Conservation (phyloP, 805 yeast species). For the Wickerhamiella slavikovae region DNA sequence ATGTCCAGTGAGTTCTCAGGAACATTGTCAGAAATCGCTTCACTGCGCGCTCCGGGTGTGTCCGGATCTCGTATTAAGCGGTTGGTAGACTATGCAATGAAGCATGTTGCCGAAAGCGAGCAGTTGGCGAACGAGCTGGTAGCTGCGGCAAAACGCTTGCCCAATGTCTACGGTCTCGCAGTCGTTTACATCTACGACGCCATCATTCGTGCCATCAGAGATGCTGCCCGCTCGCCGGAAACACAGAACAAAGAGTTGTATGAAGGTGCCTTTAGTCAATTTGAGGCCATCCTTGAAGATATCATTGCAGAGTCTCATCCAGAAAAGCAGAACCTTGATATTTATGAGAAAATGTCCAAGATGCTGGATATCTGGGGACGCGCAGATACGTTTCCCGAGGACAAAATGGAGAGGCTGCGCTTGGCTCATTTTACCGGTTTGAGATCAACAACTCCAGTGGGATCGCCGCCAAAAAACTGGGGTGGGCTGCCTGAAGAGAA, state of each 20-base stretch:
- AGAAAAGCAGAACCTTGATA: conserved; percentile 9
- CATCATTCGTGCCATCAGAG: conserved; percentile 66
- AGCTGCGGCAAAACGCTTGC: conserved; percentile 49
- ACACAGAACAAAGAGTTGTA: conserved; percentile 13
- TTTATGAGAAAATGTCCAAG: conserved; percentile 49
- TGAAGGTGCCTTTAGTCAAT: conserved; percentile 3
- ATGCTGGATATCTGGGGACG: conserved; percentile 85
- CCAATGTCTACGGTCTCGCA: conserved; percentile 73
- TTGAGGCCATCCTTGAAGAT: conserved; percentile 13
- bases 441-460: conserved; percentile 47
- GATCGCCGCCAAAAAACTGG: conserved; percentile 29
- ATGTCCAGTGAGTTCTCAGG: conserved; percentile 1
- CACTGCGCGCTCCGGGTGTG: conserved; percentile 53
- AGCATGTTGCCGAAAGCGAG: conserved; percentile 29
- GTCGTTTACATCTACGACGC: conserved; percentile 83
- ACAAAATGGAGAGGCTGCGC: conserved; percentile 33
- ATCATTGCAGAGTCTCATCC: conserved; percentile 33
- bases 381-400: conserved; percentile 51
- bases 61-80: conserved; percentile 88
- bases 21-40: conserved; percentile 12
- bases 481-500: conserved; percentile 10
- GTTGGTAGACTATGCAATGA: conserved; percentile 57
- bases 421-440: conserved; percentile 29
- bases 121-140: conserved; percentile 29
- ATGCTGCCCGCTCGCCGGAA: conserved; percentile 42